Base-by-base conservation (phyloP, 2,329 filamentous ascomycete species). In the Harringtonia aguacate region DNA sequence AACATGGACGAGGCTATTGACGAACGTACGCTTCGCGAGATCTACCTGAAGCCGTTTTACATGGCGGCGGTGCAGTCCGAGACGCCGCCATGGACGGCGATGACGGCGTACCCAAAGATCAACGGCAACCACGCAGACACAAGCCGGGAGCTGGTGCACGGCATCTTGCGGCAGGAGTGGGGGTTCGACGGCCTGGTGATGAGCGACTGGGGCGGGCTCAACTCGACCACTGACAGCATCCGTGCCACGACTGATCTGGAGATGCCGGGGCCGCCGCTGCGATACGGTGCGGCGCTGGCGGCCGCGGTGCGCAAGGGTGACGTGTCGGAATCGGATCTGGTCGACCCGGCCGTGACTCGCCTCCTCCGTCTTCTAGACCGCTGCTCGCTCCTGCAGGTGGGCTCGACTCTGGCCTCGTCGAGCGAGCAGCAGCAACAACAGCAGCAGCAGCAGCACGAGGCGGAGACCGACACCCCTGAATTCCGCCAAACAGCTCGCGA, bases 61-160 rank as follows among this genome's bases (percentile, higher is more conserved):
- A 54, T 65, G 30, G 61, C 60, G 24, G 24, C 31, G n/a, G n/a
- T 13, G 14, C 14, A 7, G 14, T 8, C 17, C 9, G 4, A 18
- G 33, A 20, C n/a, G 24, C 14, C 15, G 47, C 62, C 61, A 2
- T 56, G 56, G 21, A 59, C 57, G 24, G 54, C 64, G 30, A 65
- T 66, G 62, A 61, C 61, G 4, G 55, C 58, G 21, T 66, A 65
- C 48, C 64, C 64, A 38, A 63, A 61, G 42, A 59, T 66, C 22
- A 65, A 66, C 46, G 63, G 62, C 8, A 48, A 54, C 14, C 62
- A 64, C 50, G 60, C 58, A 14, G 61, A 58, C 48, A 61, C 64
- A 48, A 62, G 61, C 48, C 54, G 54, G 8, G 52, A 53, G 30
- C 48, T 65, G 5, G 48, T 66, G 17, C 51, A 56, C 15, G 57